Evolutionary conservation across 2,329 filamentous ascomycete species (phyloP).

Genomic region (Pseudonectria buxi): DNA sequence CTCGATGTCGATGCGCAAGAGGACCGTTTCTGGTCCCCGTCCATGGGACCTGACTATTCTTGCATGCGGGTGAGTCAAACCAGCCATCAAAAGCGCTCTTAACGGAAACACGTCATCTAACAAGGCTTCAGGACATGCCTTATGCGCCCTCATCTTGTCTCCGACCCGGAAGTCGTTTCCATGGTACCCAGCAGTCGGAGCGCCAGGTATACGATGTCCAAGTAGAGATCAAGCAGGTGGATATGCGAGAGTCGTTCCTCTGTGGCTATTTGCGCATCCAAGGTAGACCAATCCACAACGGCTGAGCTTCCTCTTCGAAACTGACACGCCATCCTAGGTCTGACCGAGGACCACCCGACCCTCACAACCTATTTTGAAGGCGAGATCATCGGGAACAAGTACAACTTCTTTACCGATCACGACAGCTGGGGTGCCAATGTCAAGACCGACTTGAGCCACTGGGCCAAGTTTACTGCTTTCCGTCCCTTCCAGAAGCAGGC

Average conservation of each 20-base stretch:
- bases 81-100: neutral
- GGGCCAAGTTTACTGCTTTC: slow-evolving; percentile 85
- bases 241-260: slow-evolving; percentile 87
- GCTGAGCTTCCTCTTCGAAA: neutral
- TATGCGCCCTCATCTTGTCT: slow-evolving; percentile 81
- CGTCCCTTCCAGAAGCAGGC: slow-evolving; percentile 60
- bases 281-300: slow-evolving; percentile 46
- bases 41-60: slow-evolving; percentile 33
- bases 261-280: slow-evolving; percentile 95
- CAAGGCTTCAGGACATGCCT: slow-evolving; percentile 55
- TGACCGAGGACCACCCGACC: slow-evolving; percentile 95
- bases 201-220: slow-evolving; percentile 90
- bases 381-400: slow-evolving; percentile 92
- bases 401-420: slow-evolving; percentile 88
- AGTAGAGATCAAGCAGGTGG: slow-evolving; percentile 94
- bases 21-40: slow-evolving; percentile 27
- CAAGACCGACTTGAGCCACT: slow-evolving; percentile 88
- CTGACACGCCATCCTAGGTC: slow-evolving; percentile 46
- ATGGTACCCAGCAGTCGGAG: slow-evolving; percentile 88
- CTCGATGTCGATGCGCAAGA: slow-evolving; percentile 19
- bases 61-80: slow-evolving; percentile 27
- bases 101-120: slow-evolving; percentile 7
- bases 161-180: slow-evolving; percentile 79
- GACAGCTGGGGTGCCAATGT: slow-evolving; percentile 86
- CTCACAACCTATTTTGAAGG: slow-evolving; percentile 97